Base-by-base conservation (phyloP, 2,329 filamentous ascomycete species). In the Fusarium mangiferae region DNA sequence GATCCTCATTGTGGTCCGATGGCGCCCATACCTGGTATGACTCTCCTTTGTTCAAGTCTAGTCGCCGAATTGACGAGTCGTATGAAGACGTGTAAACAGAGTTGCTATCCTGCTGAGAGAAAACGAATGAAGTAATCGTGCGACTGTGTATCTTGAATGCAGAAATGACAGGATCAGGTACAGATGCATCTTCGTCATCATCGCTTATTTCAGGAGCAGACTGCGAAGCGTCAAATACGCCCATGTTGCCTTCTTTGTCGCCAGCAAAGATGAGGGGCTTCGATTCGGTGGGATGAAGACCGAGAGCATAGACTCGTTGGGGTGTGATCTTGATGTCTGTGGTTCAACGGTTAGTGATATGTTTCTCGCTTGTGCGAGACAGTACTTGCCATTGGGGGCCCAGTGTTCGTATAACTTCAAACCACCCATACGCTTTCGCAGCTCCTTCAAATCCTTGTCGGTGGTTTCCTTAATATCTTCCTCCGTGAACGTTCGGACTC, bases 231-330 rank as follows among this genome's bases (percentile, higher is more conserved):
- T 99, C 96, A 62, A 98, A 96, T 2, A 99, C 90, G 1, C 96
- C 96, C 66, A 98, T 87, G 30, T 94, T 93, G 3, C 96, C 96
- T 74, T 97, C 89, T 81, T 99, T 99, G 78, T 99, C 96, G 17
- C 96, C 96, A 0, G 96, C 96, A 80, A 99, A 97, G 4, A 98
- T 88, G 6, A 99, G 86, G 0, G 95, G 91, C 78, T 98, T 98
- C 6, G 95, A 91, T 66, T 91, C 87, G 0, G 91, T 95, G 0
- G 96, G 96, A 78, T 99, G 96, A 76, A 99, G 96, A 0, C 92
- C 91, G 77, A 98, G 90, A 1, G 93, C 89, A 79, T 98, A 99
- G 20, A 97, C 89, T 60, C 96, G 86, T 75, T 98, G 94, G 0
- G 95, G 95, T 0, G 93, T 96, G 55, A 98, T 92, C 80, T 98